A percentile compares a stretch with the other conserved stretches of the same genome.
These are phyloP conservation scores for Arthrobotrys entomopaga DNA, from an alignment of 2,329 filamentous ascomycete genomes.

Conservation along the genomic window DNA sequence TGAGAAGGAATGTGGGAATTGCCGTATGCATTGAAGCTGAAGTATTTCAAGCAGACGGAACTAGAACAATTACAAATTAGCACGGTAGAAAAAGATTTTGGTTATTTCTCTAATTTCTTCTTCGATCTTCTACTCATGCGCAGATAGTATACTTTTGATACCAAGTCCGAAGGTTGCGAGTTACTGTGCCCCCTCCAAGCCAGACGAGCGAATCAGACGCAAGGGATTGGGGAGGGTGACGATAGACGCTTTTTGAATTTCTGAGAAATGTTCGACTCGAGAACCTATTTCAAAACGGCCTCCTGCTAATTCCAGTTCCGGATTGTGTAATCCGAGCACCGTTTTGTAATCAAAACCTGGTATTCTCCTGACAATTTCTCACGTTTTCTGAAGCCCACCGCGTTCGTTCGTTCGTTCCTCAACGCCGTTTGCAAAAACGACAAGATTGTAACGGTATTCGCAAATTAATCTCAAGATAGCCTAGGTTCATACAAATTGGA, in stretches of 20 bases:
- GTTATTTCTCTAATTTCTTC: slow-evolving; percentile 6
- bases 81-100: background rate
- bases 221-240: slow-evolving; percentile 15
- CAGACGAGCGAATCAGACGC: slow-evolving; percentile 26
- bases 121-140: slow-evolving; percentile 4
- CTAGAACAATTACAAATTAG: slow-evolving; percentile 5
- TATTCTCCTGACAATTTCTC: slow-evolving; percentile 21
- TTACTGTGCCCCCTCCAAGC: slow-evolving; percentile 15
- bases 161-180: background rate
- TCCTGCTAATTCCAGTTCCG: slow-evolving; percentile 1
- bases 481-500: background rate
- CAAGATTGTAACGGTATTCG: background rate
- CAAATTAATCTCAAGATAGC: background rate
- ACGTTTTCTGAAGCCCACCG: background rate
- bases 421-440: slow-evolving; percentile 43
- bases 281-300: background rate
- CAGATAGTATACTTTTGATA: background rate
- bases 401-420: slow-evolving; percentile 27
- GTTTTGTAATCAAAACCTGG: slow-evolving; percentile 18
- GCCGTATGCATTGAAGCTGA: slow-evolving; percentile 23
- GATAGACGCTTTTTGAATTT: slow-evolving; percentile 8
- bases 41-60: slow-evolving; percentile 29
- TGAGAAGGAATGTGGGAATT: slow-evolving; percentile 50
- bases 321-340: slow-evolving; percentile 4
- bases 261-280: slow-evolving; percentile 11